A percentile compares a stretch with the other conserved stretches of the same genome.
Conservation (phyloP, 768 basidiomycete species). For the Boletus insuetus region DNA sequence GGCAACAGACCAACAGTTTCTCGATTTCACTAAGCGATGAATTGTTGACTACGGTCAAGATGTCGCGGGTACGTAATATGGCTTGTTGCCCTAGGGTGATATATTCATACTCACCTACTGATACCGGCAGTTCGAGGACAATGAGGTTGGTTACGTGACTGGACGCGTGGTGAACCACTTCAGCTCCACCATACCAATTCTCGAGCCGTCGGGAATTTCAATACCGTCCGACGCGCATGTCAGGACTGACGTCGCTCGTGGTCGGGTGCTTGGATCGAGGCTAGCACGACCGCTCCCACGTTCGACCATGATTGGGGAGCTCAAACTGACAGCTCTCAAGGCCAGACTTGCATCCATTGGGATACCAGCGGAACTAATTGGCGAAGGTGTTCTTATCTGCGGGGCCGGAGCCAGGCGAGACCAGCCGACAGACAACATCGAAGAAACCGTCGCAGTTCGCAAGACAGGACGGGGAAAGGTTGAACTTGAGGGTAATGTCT, state of each 20-base stretch:
- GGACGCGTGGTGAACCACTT: slow-evolving; percentile 85
- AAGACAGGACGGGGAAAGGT: slow-evolving; percentile 85
- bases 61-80: slow-evolving; percentile 72
- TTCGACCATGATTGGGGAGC: slow-evolving; percentile 96
- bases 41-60: slow-evolving; percentile 70
- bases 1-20: slow-evolving; percentile 93
- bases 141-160: slow-evolving; percentile 89
- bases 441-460: slow-evolving; percentile 80
- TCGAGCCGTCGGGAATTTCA: slow-evolving; percentile 61
- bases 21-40: slow-evolving; percentile 93
- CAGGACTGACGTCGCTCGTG: slow-evolving; percentile 25
- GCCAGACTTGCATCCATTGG: slow-evolving; percentile 69
- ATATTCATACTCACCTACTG: slow-evolving; percentile 3
- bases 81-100: neutral
- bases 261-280: slow-evolving; percentile 61
- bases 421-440: slow-evolving; percentile 42
- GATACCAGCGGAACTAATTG: slow-evolving; percentile 91
- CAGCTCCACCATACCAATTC: slow-evolving; percentile 83
- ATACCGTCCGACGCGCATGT: slow-evolving; percentile 22
- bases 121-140: slow-evolving; percentile 83
- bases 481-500: slow-evolving; percentile 86
- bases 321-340: slow-evolving; percentile 89
- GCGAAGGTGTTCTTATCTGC: slow-evolving; percentile 94
- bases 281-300: slow-evolving; percentile 67
- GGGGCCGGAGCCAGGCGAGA: slow-evolving; percentile 52